A percentile compares a stretch with the other conserved stretches of the same genome.
These are phyloP conservation scores for Starmerella stellata DNA, from an alignment of 805 yeast species.

Conservation along the genomic window DNA sequence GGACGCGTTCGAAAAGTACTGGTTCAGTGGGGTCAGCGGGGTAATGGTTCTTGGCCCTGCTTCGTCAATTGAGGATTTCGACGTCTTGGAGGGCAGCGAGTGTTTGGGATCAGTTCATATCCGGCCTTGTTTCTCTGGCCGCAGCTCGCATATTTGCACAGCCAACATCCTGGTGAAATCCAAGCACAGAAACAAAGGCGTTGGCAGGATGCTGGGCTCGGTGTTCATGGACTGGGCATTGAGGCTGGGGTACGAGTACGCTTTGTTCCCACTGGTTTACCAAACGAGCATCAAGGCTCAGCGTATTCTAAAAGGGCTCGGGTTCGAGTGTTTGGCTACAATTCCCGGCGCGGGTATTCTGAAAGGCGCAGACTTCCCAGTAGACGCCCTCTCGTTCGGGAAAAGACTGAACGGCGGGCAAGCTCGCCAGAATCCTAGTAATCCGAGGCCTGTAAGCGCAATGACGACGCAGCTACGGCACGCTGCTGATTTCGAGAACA, in stretches of 20 bases:
- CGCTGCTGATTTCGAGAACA: constrained; percentile 44
- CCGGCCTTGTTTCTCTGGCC: constrained; percentile 80
- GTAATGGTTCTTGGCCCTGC: constrained; percentile 8
- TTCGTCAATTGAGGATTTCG: constrained; percentile 23
- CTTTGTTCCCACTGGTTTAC: constrained; percentile 68
- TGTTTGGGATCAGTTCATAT: constrained; percentile 77
- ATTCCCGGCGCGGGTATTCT: constrained; percentile 76
- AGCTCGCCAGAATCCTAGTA: neutral
- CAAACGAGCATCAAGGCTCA: constrained; percentile 76
- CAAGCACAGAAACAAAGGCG: constrained; percentile 80
- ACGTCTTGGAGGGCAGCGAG: constrained; percentile 69
- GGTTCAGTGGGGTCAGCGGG: constrained; percentile 79
- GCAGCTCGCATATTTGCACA: constrained; percentile 84
- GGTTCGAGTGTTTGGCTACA: constrained; percentile 62
- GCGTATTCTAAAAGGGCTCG: constrained; percentile 54
- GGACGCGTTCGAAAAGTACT: constrained; percentile 60
- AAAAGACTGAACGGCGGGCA: constrained; percentile 37
- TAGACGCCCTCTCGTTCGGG: constrained; percentile 75
- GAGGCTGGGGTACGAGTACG: constrained; percentile 65
- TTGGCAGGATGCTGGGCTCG: constrained; percentile 70
- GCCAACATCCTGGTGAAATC: constrained; percentile 80
- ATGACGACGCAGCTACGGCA: neutral
- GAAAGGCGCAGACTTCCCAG: constrained; percentile 67
- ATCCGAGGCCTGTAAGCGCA: neutral
- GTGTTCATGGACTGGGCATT: constrained; percentile 86